Evolutionary conservation across 2,329 filamentous ascomycete genomes (phyloP).

Genomic region (Thelonectria olida): DNA sequence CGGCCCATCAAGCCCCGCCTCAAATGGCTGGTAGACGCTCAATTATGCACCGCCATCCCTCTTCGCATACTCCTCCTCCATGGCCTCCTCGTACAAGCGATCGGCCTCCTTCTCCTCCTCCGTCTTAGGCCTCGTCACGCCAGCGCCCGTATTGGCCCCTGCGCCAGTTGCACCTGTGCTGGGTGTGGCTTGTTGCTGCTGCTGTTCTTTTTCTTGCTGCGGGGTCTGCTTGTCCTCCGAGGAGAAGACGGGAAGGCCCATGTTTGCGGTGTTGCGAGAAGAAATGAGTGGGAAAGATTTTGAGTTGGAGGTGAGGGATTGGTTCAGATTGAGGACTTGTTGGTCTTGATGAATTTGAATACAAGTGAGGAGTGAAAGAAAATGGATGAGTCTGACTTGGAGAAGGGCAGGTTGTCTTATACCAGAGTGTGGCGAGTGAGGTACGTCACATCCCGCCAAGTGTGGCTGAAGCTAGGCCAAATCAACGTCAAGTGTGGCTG

Average conservation of each 20-base stretch:
- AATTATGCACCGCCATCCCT: slow-evolving; percentile 60
- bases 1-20: not conserved
- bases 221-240: slow-evolving; percentile 19
- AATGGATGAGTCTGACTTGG: not conserved
- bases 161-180: slow-evolving; percentile 48
- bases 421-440: slow-evolving; percentile 37
- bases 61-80: slow-evolving; percentile 67
- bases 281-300: not conserved
- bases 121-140: slow-evolving; percentile 57
- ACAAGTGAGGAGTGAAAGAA: not conserved
- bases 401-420: slow-evolving; percentile 31
- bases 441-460: slow-evolving; percentile 34
- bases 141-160: slow-evolving; percentile 60
- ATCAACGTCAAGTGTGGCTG: not conserved
- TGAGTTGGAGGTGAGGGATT: not conserved
- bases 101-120: slow-evolving; percentile 60
- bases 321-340: not conserved
- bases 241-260: slow-evolving; percentile 42
- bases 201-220: slow-evolving; percentile 19
- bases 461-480: slow-evolving; percentile 34
- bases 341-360: not conserved
- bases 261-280: slow-evolving; percentile 22
- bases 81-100: slow-evolving; percentile 59
- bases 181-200: slow-evolving; percentile 19
- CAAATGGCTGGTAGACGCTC: no score